Conservation (phyloP, 2,329 filamentous ascomycete species). For the Ophiostoma ulmi region DNA sequence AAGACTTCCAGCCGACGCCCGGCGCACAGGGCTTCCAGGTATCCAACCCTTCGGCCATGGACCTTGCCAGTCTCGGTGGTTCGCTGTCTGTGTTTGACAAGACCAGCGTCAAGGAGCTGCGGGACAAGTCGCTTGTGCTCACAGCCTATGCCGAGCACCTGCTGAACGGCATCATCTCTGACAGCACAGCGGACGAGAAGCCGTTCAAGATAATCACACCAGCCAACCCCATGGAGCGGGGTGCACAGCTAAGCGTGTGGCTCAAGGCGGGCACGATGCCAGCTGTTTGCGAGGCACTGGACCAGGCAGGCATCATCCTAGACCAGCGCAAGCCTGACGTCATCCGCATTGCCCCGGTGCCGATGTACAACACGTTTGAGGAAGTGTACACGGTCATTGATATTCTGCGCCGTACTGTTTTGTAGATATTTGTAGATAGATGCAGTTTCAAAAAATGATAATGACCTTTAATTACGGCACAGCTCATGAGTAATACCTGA, state of each 20-base stretch:
- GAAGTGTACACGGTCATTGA: constrained; percentile 50
- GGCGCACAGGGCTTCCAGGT: constrained; percentile 79
- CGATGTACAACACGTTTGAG: constrained; percentile 74
- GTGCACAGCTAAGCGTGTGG: constrained; percentile 72
- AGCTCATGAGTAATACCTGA: background rate
- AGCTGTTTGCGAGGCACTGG: constrained; percentile 55
- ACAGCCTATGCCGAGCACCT: constrained; percentile 73
- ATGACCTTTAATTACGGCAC: background rate
- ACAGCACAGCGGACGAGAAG: constrained; percentile 20
- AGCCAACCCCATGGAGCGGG: constrained; percentile 59
- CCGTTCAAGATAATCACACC: constrained; percentile 65
- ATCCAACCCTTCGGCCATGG: constrained; percentile 76
- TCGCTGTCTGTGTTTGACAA: constrained; percentile 69
- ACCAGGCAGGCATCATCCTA: constrained; percentile 65
- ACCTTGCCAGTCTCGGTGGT: constrained; percentile 68
- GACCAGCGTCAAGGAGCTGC: constrained; percentile 63
- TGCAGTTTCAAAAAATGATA: background rate
- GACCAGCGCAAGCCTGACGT: constrained; percentile 85
- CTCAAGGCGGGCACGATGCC: constrained; percentile 60
- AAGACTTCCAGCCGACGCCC: constrained; percentile 67
- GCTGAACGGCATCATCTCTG: constrained; percentile 44
- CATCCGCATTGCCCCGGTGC: constrained; percentile 75
- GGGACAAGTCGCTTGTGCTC: constrained; percentile 64
- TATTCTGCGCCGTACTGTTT: constrained; percentile 17
- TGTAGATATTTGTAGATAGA: background rate